Conservation (phyloP, 2,329 filamentous ascomycete species). For the Verticillium longisporum region DNA sequence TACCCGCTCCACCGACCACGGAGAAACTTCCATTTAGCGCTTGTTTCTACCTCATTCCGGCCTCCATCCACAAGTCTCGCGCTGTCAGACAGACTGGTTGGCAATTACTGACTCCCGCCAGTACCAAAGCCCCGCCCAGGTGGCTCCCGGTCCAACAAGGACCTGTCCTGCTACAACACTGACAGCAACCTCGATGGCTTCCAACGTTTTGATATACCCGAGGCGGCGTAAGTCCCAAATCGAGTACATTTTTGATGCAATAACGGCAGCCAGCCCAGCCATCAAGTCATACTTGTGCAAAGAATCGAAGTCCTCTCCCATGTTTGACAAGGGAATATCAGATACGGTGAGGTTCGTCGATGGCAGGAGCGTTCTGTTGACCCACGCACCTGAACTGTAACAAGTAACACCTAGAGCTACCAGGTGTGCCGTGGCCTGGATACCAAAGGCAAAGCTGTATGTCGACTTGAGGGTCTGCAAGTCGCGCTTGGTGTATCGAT, state of each 20-base stretch:
- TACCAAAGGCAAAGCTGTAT: background rate
- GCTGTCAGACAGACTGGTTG: background rate
- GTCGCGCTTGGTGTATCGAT: background rate
- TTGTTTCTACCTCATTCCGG: too few relatives aligned
- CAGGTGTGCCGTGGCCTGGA: background rate
- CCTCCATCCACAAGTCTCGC: too few relatives aligned
- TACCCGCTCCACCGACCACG: too few relatives aligned
- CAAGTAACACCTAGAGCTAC: background rate
- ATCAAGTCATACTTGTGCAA: background rate
- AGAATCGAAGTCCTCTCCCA: background rate
- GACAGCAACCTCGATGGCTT: slow-evolving; percentile 1
- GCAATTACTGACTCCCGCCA: slow-evolving; percentile 14
- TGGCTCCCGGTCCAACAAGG: slow-evolving; percentile 14
- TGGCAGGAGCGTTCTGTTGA: too few relatives aligned
- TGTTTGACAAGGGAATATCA: background rate
- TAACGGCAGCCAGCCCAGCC: background rate
- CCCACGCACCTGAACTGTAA: background rate
- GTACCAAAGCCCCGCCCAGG: slow-evolving; percentile 15
- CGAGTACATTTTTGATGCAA: slow-evolving; percentile 9
- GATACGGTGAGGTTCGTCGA: background rate
- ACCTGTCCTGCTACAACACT: slow-evolving; percentile 5
- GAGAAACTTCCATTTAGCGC: too few relatives aligned
- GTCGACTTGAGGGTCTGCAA: background rate
- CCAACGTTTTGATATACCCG: slow-evolving; percentile 14
- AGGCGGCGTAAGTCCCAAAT: slow-evolving; percentile 15